Evolutionary conservation across 495 filamentous ascomycete genomes (phyloP).

Genomic region (Aspergillus wentii): DNA sequence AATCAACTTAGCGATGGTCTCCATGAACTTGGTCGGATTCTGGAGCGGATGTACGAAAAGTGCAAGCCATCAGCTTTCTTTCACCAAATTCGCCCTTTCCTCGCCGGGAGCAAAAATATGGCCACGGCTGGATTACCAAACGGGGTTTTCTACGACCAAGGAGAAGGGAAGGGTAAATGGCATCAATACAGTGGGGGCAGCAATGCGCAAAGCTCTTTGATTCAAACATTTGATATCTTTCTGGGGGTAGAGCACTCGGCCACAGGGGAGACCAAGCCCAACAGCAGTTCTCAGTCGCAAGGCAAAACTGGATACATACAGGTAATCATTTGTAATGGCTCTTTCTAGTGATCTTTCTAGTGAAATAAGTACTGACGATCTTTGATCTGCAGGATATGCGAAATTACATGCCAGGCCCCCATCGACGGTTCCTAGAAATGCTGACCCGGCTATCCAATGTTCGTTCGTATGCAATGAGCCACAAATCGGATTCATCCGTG

Average conservation of each 20-base stretch:
- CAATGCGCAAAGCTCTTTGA: constrained; percentile 80
- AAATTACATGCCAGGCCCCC: constrained; percentile 81
- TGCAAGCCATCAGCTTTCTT: constrained; percentile 83
- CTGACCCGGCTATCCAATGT: constrained; percentile 70
- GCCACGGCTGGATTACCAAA: constrained; percentile 69
- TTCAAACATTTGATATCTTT: constrained; percentile 79
- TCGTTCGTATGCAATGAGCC: constrained; percentile 64
- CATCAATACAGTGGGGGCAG: constrained; percentile 71
- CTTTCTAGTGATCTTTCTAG: too few species aligned
- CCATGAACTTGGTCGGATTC: constrained; percentile 62
- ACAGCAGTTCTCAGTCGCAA: neutral
- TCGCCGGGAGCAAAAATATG: constrained; percentile 86
- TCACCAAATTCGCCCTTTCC: constrained; percentile 74
- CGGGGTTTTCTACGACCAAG: constrained; percentile 74
- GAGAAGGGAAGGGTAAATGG: constrained; percentile 54
- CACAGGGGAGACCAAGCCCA: constrained; percentile 57
- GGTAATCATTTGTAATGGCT: neutral
- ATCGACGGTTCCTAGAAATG: constrained; percentile 71
- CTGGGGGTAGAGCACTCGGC: constrained; percentile 76
- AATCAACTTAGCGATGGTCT: constrained; percentile 65
- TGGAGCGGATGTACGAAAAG: constrained; percentile 73
- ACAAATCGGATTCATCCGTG: constrained; percentile 49
- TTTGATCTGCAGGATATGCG: constrained; percentile 61
- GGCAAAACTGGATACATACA: neutral
- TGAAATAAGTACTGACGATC: neutral